Base-by-base conservation (phyloP, 108 stramenopile genomes). In the Pseudonitzschia pungens region DNA sequence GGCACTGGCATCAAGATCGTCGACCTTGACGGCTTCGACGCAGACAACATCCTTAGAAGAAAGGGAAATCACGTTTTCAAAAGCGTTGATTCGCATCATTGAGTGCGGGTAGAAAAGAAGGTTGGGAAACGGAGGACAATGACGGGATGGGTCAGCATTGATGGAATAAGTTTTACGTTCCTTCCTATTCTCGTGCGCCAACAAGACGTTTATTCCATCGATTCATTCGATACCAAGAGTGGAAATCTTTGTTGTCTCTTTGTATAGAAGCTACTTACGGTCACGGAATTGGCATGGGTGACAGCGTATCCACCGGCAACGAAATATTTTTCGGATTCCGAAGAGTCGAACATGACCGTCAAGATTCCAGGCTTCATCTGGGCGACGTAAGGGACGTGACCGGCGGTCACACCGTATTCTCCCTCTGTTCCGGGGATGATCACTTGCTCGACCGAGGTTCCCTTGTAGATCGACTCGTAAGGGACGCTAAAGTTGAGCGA, bases 311-410 rank as follows among this genome's bases (percentile, higher is more conserved):
- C 98, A 65, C 97, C 98, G 16, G 94, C 82, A 36, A 99, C 96
- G 80, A 99, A 99, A 76, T 92, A 99, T 79, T 97, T 97, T 84
- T 99, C 98, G 28, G 85, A 73, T 72, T 95, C 98, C 32, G 68
- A 41, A 11, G 62, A 33, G 51, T 91, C 89, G 77, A 93, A 93
- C 63, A 94, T 43, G 59, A 99, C 92, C 73, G 95, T 93, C 58
- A 99, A 76, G 57, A 97, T 91, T 26, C 98, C 98, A 54, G 98
- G 93, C 84, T 97, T 97, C 63, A 99, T 75, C 72, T 97, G 95
- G n/a, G 96, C 89, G 12, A 99, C 96, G 68, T 96, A 90, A 32
- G 98, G 94, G 41, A 96, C 93, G 92, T 99, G 97, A 58, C 88
- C 88, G 58, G 93, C 93, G 18, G 96, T 95, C 18, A 99, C 90